Evolutionary conservation across 2,329 filamentous ascomycete species (phyloP), one percentile per base, ranked within the genome.

Genomic region (Aaosphaeria arxii): DNA sequence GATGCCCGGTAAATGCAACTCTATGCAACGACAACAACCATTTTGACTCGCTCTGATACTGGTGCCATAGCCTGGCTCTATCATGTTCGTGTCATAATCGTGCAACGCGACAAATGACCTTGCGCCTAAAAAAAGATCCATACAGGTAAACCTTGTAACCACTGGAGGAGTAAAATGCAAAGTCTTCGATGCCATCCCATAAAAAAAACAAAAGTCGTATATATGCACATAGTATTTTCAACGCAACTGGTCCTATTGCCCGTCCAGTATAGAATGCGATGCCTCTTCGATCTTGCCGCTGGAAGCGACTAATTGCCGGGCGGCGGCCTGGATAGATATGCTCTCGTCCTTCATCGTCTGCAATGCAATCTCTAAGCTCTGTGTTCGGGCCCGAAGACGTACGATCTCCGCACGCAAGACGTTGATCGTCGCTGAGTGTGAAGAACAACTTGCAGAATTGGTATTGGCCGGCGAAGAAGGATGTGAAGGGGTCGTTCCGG

Each of bases 371-470:
- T 69, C 63, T 4, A 69, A 47, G 4, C 44, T 49, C 24, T 62
- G 61, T 2, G 61, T 67, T 11, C 63, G 56, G 5, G 58, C 53
- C n/a, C 64, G 55, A 7, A 69, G 52, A 28, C 63, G 54, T 30
- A 52, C 50, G 28, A 69, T 57, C 42, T 69, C 65, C n/a, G 55
- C 54, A 9, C 63, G 56, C 5, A 69, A 57, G 7, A 66, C 64
- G 24, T 57, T 62, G 11, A 69, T 56, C 1, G 63, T 65, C 40
- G 65, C 62, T 17, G 50, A 40, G 53, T 11, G 38, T 4, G 31
- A 13, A 35, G 7, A 11, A 24, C 17, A 24, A 31, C 30, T 13
- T 11, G 41, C 30, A 7, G 41, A 30, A 40, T n/a, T 13, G 2
- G 9, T 30, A 7, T 43, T 17, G 6, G 53, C 46, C 5, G 30